phyloP scores from a whole-genome alignment of 2,329 filamentous ascomycete species.

The Fusarium oligoseptatum region DNA sequence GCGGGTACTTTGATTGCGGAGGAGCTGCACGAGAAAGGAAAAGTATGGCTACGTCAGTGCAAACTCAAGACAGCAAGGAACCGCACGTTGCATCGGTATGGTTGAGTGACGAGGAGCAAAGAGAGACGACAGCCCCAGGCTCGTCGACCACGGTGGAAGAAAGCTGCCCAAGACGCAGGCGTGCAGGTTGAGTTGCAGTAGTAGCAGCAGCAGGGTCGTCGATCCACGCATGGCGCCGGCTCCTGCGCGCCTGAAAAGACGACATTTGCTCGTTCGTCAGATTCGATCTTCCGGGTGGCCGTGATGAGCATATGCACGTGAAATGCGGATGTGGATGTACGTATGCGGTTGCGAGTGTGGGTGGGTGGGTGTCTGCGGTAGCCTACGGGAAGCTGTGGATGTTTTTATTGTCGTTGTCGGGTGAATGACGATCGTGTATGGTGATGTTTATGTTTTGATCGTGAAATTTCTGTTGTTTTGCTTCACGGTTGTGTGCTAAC shows the following conservation, averaged over 20 bases:
- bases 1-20: constrained; percentile 8
- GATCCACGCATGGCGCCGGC: constrained; percentile 38
- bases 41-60: constrained; percentile 25
- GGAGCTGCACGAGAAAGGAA: constrained; percentile 13
- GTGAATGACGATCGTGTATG: constrained; percentile 15
- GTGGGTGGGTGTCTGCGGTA: constrained; percentile 31
- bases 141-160: constrained; percentile 5
- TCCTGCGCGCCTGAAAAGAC: constrained; percentile 22
- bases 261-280: constrained; percentile 28
- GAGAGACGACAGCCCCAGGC: constrained; percentile 3
- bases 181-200: constrained; percentile 26
- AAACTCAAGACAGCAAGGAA: constrained; percentile 11
- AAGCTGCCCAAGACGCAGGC: constrained; percentile 8
- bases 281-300: constrained; percentile 39
- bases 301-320: constrained; percentile 42
- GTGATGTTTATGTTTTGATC: constrained; percentile 23
- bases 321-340: constrained; percentile 35
- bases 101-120: constrained; percentile 8
- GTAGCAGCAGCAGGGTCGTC: constrained; percentile 35
- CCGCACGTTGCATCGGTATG: constrained; percentile 26
- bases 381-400: constrained; percentile 26
- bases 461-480: constrained; percentile 13
- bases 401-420: constrained; percentile 35
- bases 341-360: constrained; percentile 25
- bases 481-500: not conserved